Evolutionary conservation across 179 eudicot genomes (phyloP).

Genomic region (Beta lomatogona): DNA sequence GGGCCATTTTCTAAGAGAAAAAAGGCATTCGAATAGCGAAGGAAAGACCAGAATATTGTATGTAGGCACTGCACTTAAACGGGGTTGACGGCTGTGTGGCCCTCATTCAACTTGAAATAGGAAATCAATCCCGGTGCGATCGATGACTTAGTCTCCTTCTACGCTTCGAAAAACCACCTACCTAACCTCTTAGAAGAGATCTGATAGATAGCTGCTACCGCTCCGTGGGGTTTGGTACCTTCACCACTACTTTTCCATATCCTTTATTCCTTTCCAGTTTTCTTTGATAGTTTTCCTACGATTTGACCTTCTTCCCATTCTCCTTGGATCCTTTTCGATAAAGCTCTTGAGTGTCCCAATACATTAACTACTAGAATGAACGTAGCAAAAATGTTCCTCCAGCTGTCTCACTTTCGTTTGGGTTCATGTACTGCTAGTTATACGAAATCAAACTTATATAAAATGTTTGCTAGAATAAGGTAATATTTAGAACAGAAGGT

Average conservation of each 20-base stretch:
- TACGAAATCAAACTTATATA: not conserved
- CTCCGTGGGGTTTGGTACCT: too few species aligned
- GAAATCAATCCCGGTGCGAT: too few species aligned
- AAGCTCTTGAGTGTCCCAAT: not conserved
- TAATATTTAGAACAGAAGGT: not conserved
- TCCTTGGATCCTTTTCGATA: not conserved
- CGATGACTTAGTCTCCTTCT: too few species aligned
- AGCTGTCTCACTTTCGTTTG: not conserved
- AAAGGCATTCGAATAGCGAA: too few species aligned
- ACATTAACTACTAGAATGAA: not conserved
- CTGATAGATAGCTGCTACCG: too few species aligned
- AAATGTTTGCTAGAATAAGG: not conserved
- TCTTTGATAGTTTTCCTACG: not conserved
- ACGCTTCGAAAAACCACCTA: too few species aligned
- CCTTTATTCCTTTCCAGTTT: not conserved
- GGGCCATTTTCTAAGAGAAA: too few species aligned
- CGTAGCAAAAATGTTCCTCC: not conserved
- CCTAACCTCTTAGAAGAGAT: too few species aligned
- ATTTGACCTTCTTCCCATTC: not conserved
- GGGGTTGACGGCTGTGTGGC: too few species aligned
- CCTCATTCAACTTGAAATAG: too few species aligned
- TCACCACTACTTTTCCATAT: not conserved
- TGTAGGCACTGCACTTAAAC: too few species aligned
- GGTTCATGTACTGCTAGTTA: not conserved
- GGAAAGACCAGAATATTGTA: too few species aligned